These are phyloP conservation scores for Fusarium fujikuroi DNA, from an alignment of 2,329 filamentous ascomycete genomes.

Conservation along the genomic window DNA sequence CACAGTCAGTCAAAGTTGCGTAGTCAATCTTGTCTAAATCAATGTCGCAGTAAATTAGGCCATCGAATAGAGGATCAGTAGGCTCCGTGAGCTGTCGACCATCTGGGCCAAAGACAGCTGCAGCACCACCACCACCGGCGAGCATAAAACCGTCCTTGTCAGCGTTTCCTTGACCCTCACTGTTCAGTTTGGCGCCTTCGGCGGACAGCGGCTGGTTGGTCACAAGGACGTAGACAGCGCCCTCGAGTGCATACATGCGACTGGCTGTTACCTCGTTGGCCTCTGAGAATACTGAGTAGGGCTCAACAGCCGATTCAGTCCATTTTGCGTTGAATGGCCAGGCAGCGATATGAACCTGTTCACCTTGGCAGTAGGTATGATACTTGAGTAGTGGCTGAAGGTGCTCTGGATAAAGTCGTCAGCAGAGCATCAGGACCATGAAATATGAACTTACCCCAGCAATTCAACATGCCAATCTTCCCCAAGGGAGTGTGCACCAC, in stretches of 20 bases:
- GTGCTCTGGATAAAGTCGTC: slow-evolving; percentile 53
- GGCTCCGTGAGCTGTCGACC: slow-evolving; percentile 44
- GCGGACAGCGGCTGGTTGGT: slow-evolving; percentile 58
- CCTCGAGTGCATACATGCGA: slow-evolving; percentile 66
- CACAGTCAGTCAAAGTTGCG: slow-evolving; percentile 50
- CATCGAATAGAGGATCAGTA: slow-evolving; percentile 44
- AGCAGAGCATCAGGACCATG: neutral
- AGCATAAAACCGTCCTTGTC: slow-evolving; percentile 32
- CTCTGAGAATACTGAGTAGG: slow-evolving; percentile 38
- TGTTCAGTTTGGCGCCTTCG: slow-evolving; percentile 47
- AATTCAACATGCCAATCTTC: slow-evolving; percentile 56
- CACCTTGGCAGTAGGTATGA: slow-evolving; percentile 55
- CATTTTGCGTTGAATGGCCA: slow-evolving; percentile 52
- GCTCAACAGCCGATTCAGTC: slow-evolving; percentile 22
- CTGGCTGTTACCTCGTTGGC: slow-evolving; percentile 50
- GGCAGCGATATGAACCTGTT: slow-evolving; percentile 58
- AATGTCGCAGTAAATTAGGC: slow-evolving; percentile 52
- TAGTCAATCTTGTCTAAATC: slow-evolving; percentile 41
- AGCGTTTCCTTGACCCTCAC: slow-evolving; percentile 47
- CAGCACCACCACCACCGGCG: slow-evolving; percentile 25
- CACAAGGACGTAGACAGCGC: slow-evolving; percentile 62
- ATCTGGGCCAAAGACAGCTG: slow-evolving; percentile 48
- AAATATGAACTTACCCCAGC: slow-evolving; percentile 42
- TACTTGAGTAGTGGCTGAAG: slow-evolving; percentile 60
- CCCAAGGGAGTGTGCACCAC: slow-evolving; percentile 52